Conservation (phyloP, 441 rosid genomes). For the Pelargonium citronellum region DNA sequence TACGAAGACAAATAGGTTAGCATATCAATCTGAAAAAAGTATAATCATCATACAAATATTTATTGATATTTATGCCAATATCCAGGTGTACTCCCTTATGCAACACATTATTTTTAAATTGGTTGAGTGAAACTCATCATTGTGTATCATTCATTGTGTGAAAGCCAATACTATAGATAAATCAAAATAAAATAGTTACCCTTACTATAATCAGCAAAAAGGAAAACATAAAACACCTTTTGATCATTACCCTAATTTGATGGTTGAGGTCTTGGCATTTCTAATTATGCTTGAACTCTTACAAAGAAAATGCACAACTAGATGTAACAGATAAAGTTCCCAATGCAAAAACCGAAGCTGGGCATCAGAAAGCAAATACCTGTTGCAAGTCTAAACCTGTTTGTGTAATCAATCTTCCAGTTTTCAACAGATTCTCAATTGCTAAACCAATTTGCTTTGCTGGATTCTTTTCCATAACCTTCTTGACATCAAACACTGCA, state of each 20-base stretch:
- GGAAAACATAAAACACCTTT: background rate
- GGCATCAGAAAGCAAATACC: slow-evolving; percentile 33
- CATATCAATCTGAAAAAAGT: background rate
- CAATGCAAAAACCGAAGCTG: slow-evolving; percentile 12
- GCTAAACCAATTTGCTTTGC: slow-evolving; percentile 48
- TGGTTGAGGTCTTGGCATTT: background rate
- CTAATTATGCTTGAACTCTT: background rate
- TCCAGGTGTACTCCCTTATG: background rate
- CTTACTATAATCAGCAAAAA: background rate
- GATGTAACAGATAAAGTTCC: background rate
- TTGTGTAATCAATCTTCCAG: slow-evolving; percentile 66
- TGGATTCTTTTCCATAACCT: slow-evolving; percentile 55
- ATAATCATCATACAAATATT: background rate
- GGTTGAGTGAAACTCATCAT: background rate
- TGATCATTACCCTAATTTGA: background rate
- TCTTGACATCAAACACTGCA: slow-evolving; percentile 65
- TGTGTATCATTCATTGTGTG: background rate
- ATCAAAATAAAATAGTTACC: background rate
- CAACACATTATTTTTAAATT: background rate
- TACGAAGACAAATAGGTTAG: background rate
- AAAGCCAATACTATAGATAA: background rate
- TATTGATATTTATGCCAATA: background rate
- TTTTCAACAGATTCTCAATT: slow-evolving; percentile 67
- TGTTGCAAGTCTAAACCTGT: slow-evolving; percentile 89
- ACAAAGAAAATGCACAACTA: slow-evolving; percentile 1